Base-by-base conservation (phyloP, 2,329 filamentous ascomycete species). In the Colletotrichum somersetense region DNA sequence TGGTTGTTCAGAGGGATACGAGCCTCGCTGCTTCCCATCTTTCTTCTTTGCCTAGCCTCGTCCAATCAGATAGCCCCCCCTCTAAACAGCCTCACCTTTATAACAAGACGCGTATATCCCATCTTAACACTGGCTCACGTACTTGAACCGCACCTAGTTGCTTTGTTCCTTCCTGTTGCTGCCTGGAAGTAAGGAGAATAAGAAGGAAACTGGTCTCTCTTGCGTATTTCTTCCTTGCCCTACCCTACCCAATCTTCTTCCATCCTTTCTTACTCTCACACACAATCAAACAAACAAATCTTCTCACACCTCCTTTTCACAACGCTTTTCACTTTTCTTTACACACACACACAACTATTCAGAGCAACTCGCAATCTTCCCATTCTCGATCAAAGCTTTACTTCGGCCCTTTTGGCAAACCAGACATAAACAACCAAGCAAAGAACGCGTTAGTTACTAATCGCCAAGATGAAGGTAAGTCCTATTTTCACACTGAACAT, bases 381-480 rank as follows among this genome's bases (percentile, higher is more conserved):
- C 14, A 11, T 10, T 5, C 30, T 30, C 11, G n/a, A 56, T 23
- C 38, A 67, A 55, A 33, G n/a, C 26, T n/a, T 16, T 12, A n/a
- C n/a, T 48, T 50, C 46, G 1, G 10, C 14, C 1, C 42, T 7
- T 50, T 40, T 18, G 20, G 11, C 50, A 30, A 30, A 52, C 12
- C 10, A 16, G 30, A 14, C 23, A 14, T 12, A 7, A 23, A 20
- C 14, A 55, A 38, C 14, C n/a, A 67, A 64, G 14, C 11, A 11
- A 1, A 18, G 12, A 44, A 42, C 16, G 11, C 46, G 30, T 30
- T 30, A 5, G 8, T 48, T 30, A 23, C 23, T 8, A 55, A 35
- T 3, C 16, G 30, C 35, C 40, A 67, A 30, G 30, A 67, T 67
- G 59, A 67, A 64, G 58, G 66, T 56, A 56, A 55, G 66, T 70